A percentile compares a stretch with the other conserved stretches of the same genome.
Conservation (phyloP, 2,329 filamentous ascomycete genomes). For the Gaeumannomyces tritici region DNA sequence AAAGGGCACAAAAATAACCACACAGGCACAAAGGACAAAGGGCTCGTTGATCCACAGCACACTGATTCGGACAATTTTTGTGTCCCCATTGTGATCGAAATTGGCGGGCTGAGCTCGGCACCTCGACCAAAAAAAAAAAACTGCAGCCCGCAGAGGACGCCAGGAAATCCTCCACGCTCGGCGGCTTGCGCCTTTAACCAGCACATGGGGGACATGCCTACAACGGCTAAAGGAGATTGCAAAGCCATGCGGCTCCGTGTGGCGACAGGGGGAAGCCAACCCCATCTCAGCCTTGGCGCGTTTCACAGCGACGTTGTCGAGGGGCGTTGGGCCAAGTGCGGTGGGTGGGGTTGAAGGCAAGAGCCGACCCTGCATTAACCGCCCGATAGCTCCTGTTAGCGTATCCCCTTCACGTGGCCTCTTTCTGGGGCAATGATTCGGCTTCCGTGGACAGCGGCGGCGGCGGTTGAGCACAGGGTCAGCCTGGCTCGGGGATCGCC, state of each 20-base stretch:
- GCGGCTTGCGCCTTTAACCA: background rate
- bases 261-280: no score
- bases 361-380: background rate
- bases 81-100: background rate
- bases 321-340: no score
- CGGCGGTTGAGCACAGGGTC: no score
- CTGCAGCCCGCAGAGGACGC: background rate
- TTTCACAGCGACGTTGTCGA: background rate
- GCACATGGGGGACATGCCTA: background rate
- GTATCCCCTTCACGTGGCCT: no score
- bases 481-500: no score
- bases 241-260: background rate
- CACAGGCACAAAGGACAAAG: no score
- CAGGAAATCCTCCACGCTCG: background rate
- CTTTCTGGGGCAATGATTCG: background rate
- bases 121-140: background rate
- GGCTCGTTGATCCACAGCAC: background rate
- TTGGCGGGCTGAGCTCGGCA: no score
- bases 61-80: background rate
- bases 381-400: background rate
- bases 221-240: background rate
- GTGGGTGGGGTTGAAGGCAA: no score
- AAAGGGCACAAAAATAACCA: background rate
- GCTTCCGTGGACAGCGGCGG: no score
- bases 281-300: background rate